Evolutionary conservation across 306 rosid genomes (phyloP).

Genomic region (Quercus bicolor): DNA sequence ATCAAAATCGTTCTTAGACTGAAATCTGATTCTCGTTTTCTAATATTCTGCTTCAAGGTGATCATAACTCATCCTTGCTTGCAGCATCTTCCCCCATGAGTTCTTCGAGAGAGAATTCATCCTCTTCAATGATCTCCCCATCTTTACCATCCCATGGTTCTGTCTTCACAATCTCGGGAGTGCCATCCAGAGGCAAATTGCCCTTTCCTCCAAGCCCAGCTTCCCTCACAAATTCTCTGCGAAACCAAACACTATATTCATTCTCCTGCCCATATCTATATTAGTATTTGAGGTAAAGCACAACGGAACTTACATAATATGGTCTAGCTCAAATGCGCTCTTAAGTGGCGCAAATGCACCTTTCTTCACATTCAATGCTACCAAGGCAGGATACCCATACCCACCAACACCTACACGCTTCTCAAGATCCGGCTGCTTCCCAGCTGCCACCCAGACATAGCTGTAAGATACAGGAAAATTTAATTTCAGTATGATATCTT

Average conservation of each 20-base stretch:
- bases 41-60: background rate
- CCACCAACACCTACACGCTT: conserved; percentile 93
- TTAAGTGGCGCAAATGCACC: conserved; percentile 92
- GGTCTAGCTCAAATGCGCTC: conserved; percentile 90
- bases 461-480: conserved; percentile 33
- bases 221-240: conserved; percentile 83
- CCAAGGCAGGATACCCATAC: conserved; percentile 96
- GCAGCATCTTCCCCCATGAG: conserved; percentile 80
- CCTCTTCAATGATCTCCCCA: conserved; percentile 86
- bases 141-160: conserved; percentile 98
- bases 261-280: conserved; percentile 1
- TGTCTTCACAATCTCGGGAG: conserved; percentile 61
- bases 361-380: conserved; percentile 84
- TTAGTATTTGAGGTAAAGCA: background rate
- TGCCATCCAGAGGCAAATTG: conserved; percentile 63
- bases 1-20: conserved; percentile 23
- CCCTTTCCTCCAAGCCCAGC: conserved; percentile 95
- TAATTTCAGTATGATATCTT: background rate
- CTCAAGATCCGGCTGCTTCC: conserved; percentile 89
- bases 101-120: conserved; percentile 94
- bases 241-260: conserved; percentile 10
- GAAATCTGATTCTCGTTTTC: conserved; percentile 9
- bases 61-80: conserved; percentile 65
- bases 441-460: conserved; percentile 90
- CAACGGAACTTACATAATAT: conserved; percentile 56